phyloP scores from a whole-genome alignment of 2,329 filamentous ascomycete genomes.

The Talaromyces verruculosus region DNA sequence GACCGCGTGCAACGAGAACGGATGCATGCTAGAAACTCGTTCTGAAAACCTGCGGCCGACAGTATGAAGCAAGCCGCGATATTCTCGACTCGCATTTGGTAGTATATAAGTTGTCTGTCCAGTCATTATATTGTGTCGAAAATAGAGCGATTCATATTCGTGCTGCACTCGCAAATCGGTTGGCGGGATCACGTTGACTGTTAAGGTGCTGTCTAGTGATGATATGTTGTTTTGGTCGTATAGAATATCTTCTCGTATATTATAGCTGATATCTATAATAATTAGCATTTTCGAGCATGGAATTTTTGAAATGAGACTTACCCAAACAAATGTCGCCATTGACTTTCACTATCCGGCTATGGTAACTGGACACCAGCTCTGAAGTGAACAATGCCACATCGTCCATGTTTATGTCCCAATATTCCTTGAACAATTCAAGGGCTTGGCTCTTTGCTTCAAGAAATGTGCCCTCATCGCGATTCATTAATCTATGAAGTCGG shows the following conservation, averaged over 20 bases:
- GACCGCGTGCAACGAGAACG: slow-evolving; percentile 23
- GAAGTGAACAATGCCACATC: slow-evolving; percentile 21
- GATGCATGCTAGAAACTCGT: slow-evolving; percentile 18
- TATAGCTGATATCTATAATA: slow-evolving; percentile 24
- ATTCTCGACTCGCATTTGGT: slow-evolving; percentile 23
- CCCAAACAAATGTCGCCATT: slow-evolving; percentile 14
- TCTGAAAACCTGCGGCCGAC: slow-evolving; percentile 16
- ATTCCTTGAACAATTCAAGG: slow-evolving; percentile 13
- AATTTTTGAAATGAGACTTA: neutral
- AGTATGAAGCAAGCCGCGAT: slow-evolving; percentile 23
- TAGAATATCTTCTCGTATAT: slow-evolving; percentile 24
- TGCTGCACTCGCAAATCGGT: slow-evolving; percentile 23
- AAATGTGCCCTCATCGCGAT: slow-evolving; percentile 17
- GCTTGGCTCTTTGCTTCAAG: slow-evolving; percentile 11
- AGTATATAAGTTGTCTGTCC: slow-evolving; percentile 25
- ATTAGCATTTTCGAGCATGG: neutral
- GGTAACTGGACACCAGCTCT: slow-evolving; percentile 20
- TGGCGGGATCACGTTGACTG: slow-evolving; percentile 23
- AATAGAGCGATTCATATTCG: slow-evolving; percentile 27
- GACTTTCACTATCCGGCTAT: slow-evolving; percentile 18
- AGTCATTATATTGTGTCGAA: slow-evolving; percentile 22
- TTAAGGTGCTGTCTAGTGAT: slow-evolving; percentile 23
- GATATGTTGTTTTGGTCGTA: slow-evolving; percentile 24
- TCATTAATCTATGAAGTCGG: slow-evolving; percentile 11
- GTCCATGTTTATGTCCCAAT: slow-evolving; percentile 20